Base-by-base conservation (phyloP, 202 grass and related monocot species). In the Hordeum pubiflorum region DNA sequence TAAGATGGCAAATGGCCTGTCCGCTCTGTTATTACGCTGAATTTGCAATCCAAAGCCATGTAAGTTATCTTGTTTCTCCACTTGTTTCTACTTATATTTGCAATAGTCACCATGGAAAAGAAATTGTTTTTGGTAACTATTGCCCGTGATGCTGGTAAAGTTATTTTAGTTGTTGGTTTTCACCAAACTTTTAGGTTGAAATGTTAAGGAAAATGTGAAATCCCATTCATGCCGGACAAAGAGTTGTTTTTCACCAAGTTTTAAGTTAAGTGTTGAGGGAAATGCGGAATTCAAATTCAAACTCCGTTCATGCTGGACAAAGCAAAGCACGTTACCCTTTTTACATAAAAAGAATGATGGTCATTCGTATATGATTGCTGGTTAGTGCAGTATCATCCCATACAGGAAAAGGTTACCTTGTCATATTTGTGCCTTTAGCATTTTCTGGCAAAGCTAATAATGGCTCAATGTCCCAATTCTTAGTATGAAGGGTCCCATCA, bases 391-490 rank as follows among this genome's bases (percentile, higher is more conserved):
- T 55, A 58, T 32, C 24, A 34, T 27, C 32, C 29, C 39, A 83
- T 48, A 44, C 39, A 33, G 69, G 14, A 77, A 64, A 83, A 43
- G 41, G 39, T 50, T 63, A 79, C 94, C 82, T 92, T 82, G 81
- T 66, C 56, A 81, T 84, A 75, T 75, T 75, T 52, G 62, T 52
- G 60, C 80, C 52, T 46, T 33, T 36, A 78, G 70, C 32, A 48
- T 58, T 87, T 70, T 81, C 77, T 79, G 85, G 87, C 85, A 94
- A 89, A 55, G 87, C 61, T 77, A 90, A 87, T 58, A 97, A 79
- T 77, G 87, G 89, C 77, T 97, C 94, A 41, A 83, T 89, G 81
- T 94, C 94, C 94, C 94, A 94, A 61, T 94, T 94, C 86, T 85
- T 97, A n/a, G 75, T 83, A 88, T 86, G 81, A 78, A 97, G 85